Percentiles rank a stretch among this genome's conserved stretches.
Evolutionary conservation across 371 early-diverging fungal species (phyloP).

Genomic region (Mortierella sp.): DNA sequence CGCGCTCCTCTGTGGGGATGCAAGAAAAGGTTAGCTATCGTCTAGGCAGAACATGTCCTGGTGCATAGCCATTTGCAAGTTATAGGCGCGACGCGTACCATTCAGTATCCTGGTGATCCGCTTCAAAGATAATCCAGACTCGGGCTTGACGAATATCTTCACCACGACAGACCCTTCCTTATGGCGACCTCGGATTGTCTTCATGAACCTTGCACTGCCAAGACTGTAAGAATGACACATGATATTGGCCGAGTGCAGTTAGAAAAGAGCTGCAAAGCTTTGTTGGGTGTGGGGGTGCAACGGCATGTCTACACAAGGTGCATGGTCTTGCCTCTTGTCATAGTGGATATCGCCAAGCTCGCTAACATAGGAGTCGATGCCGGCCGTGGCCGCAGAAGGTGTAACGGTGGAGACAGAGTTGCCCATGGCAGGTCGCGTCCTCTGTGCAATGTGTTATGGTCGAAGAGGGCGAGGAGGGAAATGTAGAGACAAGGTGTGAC

Average conservation of each 20-base stretch:
- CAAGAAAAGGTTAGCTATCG: background rate
- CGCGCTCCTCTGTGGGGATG: constrained; percentile 66
- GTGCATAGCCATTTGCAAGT: too few relatives aligned
- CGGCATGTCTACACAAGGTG: background rate
- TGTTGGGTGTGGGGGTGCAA: background rate
- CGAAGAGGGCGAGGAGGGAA: background rate
- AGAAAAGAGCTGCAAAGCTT: constrained; percentile 3
- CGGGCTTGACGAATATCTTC: constrained; percentile 93
- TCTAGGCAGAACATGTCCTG: too few relatives aligned
- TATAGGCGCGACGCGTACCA: constrained; percentile 51
- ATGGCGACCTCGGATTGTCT: constrained; percentile 86
- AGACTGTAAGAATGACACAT: constrained; percentile 61
- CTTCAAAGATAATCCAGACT: constrained; percentile 69
- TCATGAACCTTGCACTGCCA: constrained; percentile 93
- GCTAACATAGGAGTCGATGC: constrained; percentile 75
- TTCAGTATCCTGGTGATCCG: constrained; percentile 68
- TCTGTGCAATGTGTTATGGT: background rate
- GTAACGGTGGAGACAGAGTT: constrained; percentile 76
- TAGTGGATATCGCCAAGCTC: constrained; percentile 80
- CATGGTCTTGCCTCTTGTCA: constrained; percentile 67
- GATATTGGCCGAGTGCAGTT: background rate
- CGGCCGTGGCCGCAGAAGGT: constrained; percentile 67
- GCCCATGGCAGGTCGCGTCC: constrained; percentile 64
- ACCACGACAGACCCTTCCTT: constrained; percentile 84
- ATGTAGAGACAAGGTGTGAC: background rate